A percentile compares a stretch with the other conserved stretches of the same genome.
phyloP scores from a whole-genome alignment of 139 green algal genomes.

The Yamagishiella unicocca region DNA sequence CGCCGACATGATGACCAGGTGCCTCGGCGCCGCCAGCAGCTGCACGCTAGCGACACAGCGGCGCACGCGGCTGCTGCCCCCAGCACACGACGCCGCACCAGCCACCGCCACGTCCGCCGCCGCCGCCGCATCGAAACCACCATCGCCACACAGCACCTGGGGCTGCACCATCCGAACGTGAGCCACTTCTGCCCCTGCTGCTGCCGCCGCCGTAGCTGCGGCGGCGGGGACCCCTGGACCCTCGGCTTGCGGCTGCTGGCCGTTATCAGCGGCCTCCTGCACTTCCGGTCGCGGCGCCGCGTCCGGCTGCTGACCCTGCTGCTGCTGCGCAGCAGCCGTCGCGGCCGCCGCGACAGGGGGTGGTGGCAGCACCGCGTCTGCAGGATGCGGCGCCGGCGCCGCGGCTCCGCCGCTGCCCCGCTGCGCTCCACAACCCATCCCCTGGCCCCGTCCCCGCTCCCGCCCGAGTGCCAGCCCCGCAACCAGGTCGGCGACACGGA shows the following conservation, averaged over 20 bases:
- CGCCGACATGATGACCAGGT: neutral
- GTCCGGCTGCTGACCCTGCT: neutral
- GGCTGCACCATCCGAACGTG: neutral
- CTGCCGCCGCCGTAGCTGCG: neutral
- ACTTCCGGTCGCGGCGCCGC: neutral
- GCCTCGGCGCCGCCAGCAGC: neutral
- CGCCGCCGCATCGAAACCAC: neutral
- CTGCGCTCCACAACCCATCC: no score
- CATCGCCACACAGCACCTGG: slow-evolving; percentile 3
- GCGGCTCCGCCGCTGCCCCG: neutral
- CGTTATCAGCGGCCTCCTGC: neutral
- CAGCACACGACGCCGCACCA: no score
- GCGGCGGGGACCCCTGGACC: neutral
- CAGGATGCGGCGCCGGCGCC: neutral
- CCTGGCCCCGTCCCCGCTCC: no score
- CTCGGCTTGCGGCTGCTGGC: neutral
- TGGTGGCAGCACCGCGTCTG: neutral
- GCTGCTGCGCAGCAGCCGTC: neutral
- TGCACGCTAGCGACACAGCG: neutral
- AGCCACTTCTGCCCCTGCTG: neutral
- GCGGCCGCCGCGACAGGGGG: no score
- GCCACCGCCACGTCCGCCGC: no score
- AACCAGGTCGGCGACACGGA: neutral
- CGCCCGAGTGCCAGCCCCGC: neutral
- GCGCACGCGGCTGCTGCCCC: no score